Evolutionary conservation across 176 grass and related monocot species (phyloP).

Genomic region (Oropetium thomaeum): DNA sequence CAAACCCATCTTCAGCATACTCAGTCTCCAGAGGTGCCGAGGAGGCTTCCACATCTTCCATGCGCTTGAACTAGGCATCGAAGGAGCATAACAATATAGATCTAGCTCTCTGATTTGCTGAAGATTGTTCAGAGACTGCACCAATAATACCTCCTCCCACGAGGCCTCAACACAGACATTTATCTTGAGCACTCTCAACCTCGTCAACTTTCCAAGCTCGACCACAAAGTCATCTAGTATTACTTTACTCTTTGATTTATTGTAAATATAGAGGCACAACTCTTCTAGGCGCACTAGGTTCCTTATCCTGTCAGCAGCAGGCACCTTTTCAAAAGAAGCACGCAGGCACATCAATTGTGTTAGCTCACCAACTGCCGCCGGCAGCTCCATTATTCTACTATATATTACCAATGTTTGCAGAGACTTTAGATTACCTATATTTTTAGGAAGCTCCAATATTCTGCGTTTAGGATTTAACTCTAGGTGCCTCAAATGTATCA

Average conservation of each 20-base stretch:
- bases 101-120: background rate
- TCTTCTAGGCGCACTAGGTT: background rate
- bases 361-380: background rate
- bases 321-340: background rate
- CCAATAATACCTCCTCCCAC: background rate
- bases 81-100: no score
- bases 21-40: no score
- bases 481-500: background rate
- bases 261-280: background rate
- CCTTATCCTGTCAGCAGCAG: background rate
- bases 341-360: background rate
- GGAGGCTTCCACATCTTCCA: background rate
- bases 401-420: background rate
- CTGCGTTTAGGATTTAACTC: background rate
- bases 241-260: no score
- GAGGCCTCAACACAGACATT: background rate
- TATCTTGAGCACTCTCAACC: background rate
- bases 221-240: no score
- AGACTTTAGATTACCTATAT: background rate
- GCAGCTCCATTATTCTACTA: background rate
- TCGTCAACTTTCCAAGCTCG: background rate
- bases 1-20: background rate
- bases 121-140: background rate
- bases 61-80: no score
- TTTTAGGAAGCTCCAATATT: background rate